Evolutionary conservation across 1,284 basidiomycete species (phyloP), one percentile per base, ranked within the genome.

Genomic region (Gomphus bonarii): DNA sequence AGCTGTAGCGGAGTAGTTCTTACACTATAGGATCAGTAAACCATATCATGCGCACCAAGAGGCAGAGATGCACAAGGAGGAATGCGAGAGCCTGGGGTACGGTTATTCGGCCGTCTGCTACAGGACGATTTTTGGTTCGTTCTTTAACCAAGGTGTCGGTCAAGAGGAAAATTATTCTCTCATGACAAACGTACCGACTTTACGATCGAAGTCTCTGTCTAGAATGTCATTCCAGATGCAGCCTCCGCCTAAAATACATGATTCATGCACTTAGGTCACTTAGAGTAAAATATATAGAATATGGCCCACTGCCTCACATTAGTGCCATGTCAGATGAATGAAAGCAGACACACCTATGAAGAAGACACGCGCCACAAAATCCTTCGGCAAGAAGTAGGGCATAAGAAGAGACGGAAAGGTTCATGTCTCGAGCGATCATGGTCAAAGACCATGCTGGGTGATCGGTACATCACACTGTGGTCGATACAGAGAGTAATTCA

Each of bases 71-170:
- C 1, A 70, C 38, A 6, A 70, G 66, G 16, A 77, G 67, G 60
- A 78, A 76, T 14, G 66, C 61, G 31, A 69, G 63, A 0, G 77
- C 78, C 43, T 73, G 71, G 22, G 64, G 64, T 2, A 75, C 68
- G 7, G 71, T 71, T 1, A 79, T 64, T 3, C 66, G 65, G 6
- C 76, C 77, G 1, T 72, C 66, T 1, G 77, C 76, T 5, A 81
- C 67, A 0, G 80, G 80, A 8, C 80, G 68, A 6, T 66, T 59
- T 61, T 73, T 75, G 16, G 78, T 80, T 12, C 78, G 69, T 57
- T 77, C 77, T 77, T 22, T 12, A 12, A 31, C 14, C 9, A 33
- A 4, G 4, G 8, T 50, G 18, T 50, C 12, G n/a, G n/a, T 33
- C 40, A 22, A 57, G 16, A 14, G 35, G 2, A 11, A 47, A 31